Evolutionary conservation across 441 rosid species (phyloP).

Genomic region (Pelargonium australe): DNA sequence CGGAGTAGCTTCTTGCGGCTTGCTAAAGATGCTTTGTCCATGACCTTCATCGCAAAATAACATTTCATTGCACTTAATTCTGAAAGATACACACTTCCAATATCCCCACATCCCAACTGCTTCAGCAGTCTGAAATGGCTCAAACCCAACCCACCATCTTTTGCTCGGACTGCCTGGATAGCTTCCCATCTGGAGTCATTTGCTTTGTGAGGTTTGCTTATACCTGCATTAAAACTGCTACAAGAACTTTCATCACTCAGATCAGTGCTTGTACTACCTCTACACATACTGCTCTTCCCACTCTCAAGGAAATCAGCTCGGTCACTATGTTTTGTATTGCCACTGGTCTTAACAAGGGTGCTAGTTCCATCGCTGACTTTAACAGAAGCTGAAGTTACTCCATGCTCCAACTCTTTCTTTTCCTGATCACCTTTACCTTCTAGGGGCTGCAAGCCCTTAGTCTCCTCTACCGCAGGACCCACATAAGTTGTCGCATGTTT

Average conservation of each 20-base stretch:
- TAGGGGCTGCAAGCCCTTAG: constrained; percentile 5
- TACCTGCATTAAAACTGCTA: constrained; percentile 80
- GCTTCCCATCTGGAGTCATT: constrained; percentile 98
- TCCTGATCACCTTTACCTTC: constrained; percentile 22
- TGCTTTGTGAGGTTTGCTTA: constrained; percentile 92
- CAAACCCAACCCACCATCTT: constrained; percentile 86
- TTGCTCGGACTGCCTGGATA: constrained; percentile 68
- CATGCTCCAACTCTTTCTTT: constrained; percentile 25
- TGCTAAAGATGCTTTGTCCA: constrained; percentile 96
- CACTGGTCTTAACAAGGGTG: constrained; percentile 61
- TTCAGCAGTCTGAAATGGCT: constrained; percentile 83
- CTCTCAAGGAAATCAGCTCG: constrained; percentile 88
- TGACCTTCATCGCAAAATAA: constrained; percentile 90
- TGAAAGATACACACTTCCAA: constrained; percentile 18
- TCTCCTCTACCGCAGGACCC: constrained; percentile 21
- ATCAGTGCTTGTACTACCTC: constrained; percentile 89
- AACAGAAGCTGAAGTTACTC: constrained; percentile 22
- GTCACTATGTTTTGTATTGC: constrained; percentile 60
- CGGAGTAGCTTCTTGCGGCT: constrained; percentile 82
- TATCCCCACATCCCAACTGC: constrained; percentile 94
- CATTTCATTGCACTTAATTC: constrained; percentile 29
- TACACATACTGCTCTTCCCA: constrained; percentile 73
- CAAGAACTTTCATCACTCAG: constrained; percentile 95
- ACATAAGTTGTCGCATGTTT: constrained; percentile 25
- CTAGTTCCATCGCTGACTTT: constrained; percentile 67